Percentiles rank a stretch among this genome's conserved stretches.
Conservation (phyloP, 2,329 filamentous ascomycete genomes). For the Cladophialophora exuberans region DNA sequence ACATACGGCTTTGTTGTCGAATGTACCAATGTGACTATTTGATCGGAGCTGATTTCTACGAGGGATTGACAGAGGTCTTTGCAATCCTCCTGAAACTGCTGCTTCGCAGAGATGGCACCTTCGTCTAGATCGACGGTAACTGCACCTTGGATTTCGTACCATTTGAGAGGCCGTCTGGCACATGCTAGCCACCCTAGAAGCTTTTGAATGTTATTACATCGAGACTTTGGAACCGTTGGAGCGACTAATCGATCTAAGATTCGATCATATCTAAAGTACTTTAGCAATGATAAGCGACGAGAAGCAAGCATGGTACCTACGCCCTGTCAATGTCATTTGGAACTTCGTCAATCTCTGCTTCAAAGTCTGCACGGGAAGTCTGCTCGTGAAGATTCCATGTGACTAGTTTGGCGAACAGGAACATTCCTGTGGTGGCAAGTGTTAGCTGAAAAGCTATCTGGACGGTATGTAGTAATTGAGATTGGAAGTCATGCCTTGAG, state of each 20-base stretch:
- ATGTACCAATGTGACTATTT: constrained; percentile 38
- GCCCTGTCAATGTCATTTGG: background rate
- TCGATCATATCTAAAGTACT: background rate
- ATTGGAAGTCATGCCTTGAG: no score
- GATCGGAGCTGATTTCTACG: constrained; percentile 39
- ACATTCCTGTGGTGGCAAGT: constrained; percentile 30
- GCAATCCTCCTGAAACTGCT: background rate
- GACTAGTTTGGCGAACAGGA: constrained; percentile 36
- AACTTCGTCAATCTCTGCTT: background rate
- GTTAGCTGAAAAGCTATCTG: background rate
- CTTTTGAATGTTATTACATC: constrained; percentile 29
- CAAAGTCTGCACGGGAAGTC: constrained; percentile 11
- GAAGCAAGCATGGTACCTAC: background rate
- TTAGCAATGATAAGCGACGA: background rate
- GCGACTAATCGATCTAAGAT: constrained; percentile 1
- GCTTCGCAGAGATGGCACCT: constrained; percentile 38
- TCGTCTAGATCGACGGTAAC: constrained; percentile 39
- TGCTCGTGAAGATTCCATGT: constrained; percentile 34
- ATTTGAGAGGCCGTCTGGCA: constrained; percentile 45
- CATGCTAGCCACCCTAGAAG: constrained; percentile 48
- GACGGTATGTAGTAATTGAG: background rate
- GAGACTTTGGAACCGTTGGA: background rate
- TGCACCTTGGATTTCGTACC: constrained; percentile 47
- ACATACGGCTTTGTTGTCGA: no score
- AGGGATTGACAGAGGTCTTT: constrained; percentile 38